Conservation (phyloP, 257 asterid genomes). For the Fraxinus quadrangulata region DNA sequence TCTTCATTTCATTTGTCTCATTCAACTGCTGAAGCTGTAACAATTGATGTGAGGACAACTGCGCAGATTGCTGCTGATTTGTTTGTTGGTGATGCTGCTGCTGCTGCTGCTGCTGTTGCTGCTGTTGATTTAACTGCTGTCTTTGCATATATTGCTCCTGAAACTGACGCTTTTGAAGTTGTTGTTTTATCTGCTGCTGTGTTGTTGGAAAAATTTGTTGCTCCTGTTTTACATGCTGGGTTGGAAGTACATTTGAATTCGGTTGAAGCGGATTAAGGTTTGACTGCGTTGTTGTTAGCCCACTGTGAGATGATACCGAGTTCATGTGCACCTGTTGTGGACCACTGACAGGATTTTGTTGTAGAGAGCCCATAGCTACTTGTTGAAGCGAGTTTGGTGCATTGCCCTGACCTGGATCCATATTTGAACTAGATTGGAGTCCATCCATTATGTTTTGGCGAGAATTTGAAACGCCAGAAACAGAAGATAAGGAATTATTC, state of each 20-base stretch:
- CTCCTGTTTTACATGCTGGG: constrained; percentile 80
- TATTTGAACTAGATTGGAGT: constrained; percentile 57
- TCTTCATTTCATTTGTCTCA: constrained; percentile 74
- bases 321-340: constrained; percentile 69
- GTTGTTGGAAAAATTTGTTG: constrained; percentile 57
- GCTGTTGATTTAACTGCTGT: constrained; percentile 68
- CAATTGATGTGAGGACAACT: constrained; percentile 63
- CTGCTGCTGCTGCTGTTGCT: constrained; percentile 57
- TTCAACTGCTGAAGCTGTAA: constrained; percentile 67
- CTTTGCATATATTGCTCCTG: constrained; percentile 57
- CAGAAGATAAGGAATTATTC: constrained; percentile 60
- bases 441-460: constrained; percentile 70
- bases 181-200: constrained; percentile 72
- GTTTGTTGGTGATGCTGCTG: constrained; percentile 51
- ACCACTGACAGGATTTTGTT: constrained; percentile 73
- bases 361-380: constrained; percentile 68
- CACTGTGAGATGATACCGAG: constrained; percentile 67
- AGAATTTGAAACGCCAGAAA: constrained; percentile 53
- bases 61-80: constrained; percentile 56
- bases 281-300: constrained; percentile 56
- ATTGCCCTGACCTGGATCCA: constrained; percentile 76
- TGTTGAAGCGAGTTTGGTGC: constrained; percentile 74
- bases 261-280: constrained; percentile 61
- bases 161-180: constrained; percentile 66
- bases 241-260: constrained; percentile 64